Evolutionary conservation across 2,329 filamentous ascomycete genomes (phyloP).

Genomic region (Xylaria sp.): DNA sequence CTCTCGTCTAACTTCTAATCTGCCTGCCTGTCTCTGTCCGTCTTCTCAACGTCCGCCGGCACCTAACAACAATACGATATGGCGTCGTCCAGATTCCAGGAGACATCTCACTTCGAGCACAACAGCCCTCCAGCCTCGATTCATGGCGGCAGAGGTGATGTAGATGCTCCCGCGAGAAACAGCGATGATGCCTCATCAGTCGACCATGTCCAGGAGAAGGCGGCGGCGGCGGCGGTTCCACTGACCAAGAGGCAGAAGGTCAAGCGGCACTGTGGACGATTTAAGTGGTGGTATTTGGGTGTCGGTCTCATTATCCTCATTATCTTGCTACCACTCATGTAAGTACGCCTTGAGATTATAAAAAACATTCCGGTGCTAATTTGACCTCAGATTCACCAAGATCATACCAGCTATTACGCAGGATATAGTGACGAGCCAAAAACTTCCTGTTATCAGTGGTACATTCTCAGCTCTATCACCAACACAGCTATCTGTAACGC

Average conservation of each 20-base stretch:
- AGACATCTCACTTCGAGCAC: constrained; percentile 46
- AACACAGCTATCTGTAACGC: constrained; percentile 51
- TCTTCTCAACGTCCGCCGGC: constrained; percentile 31
- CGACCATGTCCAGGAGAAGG: constrained; percentile 49
- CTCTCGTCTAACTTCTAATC: constrained; percentile 13
- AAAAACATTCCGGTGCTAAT: constrained; percentile 22
- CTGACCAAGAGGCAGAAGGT: constrained; percentile 53
- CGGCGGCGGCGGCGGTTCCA: constrained; percentile 35
- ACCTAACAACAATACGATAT: constrained; percentile 41
- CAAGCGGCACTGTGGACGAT: constrained; percentile 56
- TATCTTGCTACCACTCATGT: constrained; percentile 60
- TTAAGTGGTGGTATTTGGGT: constrained; percentile 59
- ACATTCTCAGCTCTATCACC: constrained; percentile 51
- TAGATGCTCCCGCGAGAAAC: constrained; percentile 28
- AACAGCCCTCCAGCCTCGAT: constrained; percentile 43
- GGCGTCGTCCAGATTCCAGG: constrained; percentile 47
- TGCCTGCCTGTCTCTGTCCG: constrained; percentile 25
- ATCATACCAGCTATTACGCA: constrained; percentile 61
- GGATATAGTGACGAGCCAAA: constrained; percentile 56
- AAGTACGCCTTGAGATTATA: constrained; percentile 43
- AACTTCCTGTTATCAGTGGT: constrained; percentile 54
- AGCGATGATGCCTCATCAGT: constrained; percentile 44
- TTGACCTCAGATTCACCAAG: constrained; percentile 56
- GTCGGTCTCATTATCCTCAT: constrained; percentile 53
- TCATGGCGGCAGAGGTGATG: constrained; percentile 43